Conservation (phyloP, 2,329 filamentous ascomycete species). For the Hortaea sp. region DNA sequence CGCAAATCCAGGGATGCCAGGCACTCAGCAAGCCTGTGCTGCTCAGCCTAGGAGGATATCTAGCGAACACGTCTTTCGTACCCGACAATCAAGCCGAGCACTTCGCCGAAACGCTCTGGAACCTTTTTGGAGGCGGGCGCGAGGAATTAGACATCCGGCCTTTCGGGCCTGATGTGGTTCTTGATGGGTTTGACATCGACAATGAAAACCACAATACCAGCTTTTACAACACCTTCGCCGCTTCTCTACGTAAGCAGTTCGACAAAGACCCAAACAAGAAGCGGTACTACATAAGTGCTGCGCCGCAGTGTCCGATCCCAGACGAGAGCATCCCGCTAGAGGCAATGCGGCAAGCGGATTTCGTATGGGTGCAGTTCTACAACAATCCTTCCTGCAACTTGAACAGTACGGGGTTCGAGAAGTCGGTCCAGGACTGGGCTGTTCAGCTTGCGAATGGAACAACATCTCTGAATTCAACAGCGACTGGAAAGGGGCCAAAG, state of each 20-base stretch:
- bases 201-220: conserved; percentile 23
- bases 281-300: conserved; percentile 27
- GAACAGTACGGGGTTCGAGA: conserved; percentile 19
- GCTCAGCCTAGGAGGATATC: conserved; percentile 28
- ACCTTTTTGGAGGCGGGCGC: conserved; percentile 25
- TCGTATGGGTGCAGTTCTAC: conserved; percentile 34
- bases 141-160: conserved; percentile 16
- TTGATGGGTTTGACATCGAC: conserved; percentile 33
- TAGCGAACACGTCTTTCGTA: conserved; percentile 19
- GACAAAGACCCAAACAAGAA: conserved; percentile 14
- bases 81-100: conserved; percentile 17
- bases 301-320: conserved; percentile 29
- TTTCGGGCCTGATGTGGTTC: conserved; percentile 18
- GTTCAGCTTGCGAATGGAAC: conserved; percentile 1
- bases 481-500: conserved; percentile 6
- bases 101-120: conserved; percentile 27
- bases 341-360: conserved; percentile 24
- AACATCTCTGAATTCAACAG: conserved; percentile 1
- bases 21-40: conserved; percentile 30
- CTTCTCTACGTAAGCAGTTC: conserved; percentile 17
- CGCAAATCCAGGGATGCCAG: conserved; percentile 26
- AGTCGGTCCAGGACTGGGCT: conserved; percentile 22
- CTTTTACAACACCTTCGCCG: conserved; percentile 20
- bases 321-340: conserved; percentile 25
- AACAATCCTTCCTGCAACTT: conserved; percentile 30